A percentile compares a stretch with the other conserved stretches of the same genome.
Evolutionary conservation across 2,329 filamentous ascomycete genomes (phyloP).

Genomic region (Alternaria consortialis): DNA sequence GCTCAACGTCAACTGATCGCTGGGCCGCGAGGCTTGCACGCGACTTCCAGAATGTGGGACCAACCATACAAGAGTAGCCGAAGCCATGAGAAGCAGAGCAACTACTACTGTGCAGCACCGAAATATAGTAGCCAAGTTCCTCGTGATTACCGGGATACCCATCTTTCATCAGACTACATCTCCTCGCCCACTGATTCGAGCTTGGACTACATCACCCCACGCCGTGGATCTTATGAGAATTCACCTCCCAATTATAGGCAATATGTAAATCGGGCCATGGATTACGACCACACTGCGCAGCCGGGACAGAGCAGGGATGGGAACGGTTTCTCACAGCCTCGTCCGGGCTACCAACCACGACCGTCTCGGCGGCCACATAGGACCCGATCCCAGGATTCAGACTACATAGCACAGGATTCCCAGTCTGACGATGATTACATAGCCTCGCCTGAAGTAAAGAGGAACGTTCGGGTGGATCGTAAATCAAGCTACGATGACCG

Average conservation of each 20-base stretch:
- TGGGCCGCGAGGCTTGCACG: not conserved
- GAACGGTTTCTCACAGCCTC: not conserved
- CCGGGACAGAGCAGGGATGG: not conserved
- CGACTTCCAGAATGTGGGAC: constrained; percentile 9
- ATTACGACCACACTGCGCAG: constrained; percentile 9
- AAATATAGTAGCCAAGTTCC: not conserved
- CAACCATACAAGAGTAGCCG: constrained; percentile 3
- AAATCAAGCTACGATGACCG: not conserved
- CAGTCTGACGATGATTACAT: constrained; percentile 17
- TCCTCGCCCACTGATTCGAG: constrained; percentile 5
- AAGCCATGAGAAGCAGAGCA: constrained; percentile 6
- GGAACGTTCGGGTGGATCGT: not conserved
- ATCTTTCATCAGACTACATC: constrained; percentile 14
- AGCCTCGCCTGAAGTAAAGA: constrained; percentile 2
- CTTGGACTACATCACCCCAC: constrained; percentile 15
- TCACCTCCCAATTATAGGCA: not conserved
- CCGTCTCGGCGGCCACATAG: not conserved
- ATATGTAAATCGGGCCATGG: constrained; percentile 1
- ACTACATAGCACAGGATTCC: constrained; percentile 5
- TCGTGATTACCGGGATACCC: constrained; percentile 4
- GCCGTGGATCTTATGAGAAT: not conserved
- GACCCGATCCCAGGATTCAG: constrained; percentile 6
- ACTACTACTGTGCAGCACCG: not conserved
- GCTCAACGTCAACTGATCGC: constrained; percentile 3
- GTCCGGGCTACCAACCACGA: not conserved